A percentile compares a stretch with the other conserved stretches of the same genome.
Evolutionary conservation across 2,329 filamentous ascomycete species (phyloP).

Genomic region (Calonectria henricotiae): DNA sequence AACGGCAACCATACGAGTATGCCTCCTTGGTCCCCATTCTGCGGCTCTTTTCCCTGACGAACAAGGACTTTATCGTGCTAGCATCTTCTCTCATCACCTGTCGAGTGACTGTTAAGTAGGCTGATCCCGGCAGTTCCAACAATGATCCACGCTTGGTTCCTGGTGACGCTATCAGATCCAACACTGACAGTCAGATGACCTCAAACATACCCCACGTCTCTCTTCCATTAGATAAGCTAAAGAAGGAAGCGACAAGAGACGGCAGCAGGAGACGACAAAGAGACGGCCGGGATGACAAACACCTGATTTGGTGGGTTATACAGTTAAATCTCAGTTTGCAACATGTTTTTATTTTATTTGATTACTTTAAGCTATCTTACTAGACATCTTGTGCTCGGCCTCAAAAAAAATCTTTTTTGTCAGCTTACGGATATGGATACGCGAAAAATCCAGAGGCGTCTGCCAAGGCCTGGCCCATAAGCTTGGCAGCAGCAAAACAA

Average conservation of each 20-base stretch:
- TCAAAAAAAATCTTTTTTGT: background rate
- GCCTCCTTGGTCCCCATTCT: slow-evolving; percentile 31
- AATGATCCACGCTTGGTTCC: slow-evolving; percentile 26
- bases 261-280: background rate
- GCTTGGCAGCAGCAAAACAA: slow-evolving; percentile 30
- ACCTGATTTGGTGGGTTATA: too few relatives aligned
- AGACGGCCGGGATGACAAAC: too few relatives aligned
- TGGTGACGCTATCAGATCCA: slow-evolving; percentile 31
- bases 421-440: slow-evolving; percentile 24
- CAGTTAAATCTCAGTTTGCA: too few relatives aligned
- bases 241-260: background rate
- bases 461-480: slow-evolving; percentile 11
- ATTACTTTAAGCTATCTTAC: background rate
- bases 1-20: slow-evolving; percentile 34
- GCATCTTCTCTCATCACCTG: slow-evolving; percentile 25
- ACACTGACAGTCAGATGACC: slow-evolving; percentile 31
- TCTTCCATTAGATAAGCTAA: background rate
- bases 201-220: slow-evolving; percentile 10
- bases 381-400: slow-evolving; percentile 2
- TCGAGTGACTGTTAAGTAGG: slow-evolving; percentile 10
- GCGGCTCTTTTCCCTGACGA: slow-evolving; percentile 2
- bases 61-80: slow-evolving; percentile 8
- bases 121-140: slow-evolving; percentile 32
- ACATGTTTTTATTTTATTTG: background rate
- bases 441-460: slow-evolving; percentile 5